Evolutionary conservation across 192 early-diverging fungal species (phyloP), one percentile per base, ranked within the genome.

Genomic region (Geranomyces variabilis): DNA sequence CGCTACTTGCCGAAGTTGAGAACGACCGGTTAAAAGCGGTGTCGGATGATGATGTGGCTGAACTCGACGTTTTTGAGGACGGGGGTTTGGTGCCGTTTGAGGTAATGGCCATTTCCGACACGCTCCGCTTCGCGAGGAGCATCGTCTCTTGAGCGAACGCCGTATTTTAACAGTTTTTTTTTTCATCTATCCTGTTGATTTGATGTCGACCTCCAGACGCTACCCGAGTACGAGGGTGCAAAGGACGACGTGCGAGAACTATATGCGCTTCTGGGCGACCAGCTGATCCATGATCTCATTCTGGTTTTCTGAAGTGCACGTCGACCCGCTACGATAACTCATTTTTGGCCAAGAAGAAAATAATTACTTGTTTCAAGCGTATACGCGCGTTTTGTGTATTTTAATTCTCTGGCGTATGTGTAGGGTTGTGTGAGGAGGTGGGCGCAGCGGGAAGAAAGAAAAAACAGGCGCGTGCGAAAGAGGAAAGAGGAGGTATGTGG

Each of bases 171-270:
- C n/a, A n/a, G n/a, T 41, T 41, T 41, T 41, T 41, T 41, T 41
- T 41, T 41, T 41, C 36, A 10, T 41, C 10, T 10, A 7, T 41
- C 10, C 36, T 41, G 3, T 41, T 41, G 36, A 3, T 41, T 41
- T 41, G 3, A 3, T 10, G 5, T 41, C 36, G 5, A 41, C 36
- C 3, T 10, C 10, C 36, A 41, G 36, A 41, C 36, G 5, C 10
- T 41, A 41, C 36, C 45, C 1, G n/a, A 44, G 48, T 64, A 53
- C 53, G 30, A 55, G 26, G 66, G 62, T 17, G 22, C 30, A 7
- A 69, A 70, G 28, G 58, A 57, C 10, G 73, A 75, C 28, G 73
- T 63, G 10, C 63, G 56, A 49, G 30, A 58, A 31, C 49, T 76
- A 28, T 66, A 58, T 19, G 71, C 63, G 5, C 3, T 73, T 47